Conservation (phyloP, 208 protist species). For the Crithidia brevicula region DNA sequence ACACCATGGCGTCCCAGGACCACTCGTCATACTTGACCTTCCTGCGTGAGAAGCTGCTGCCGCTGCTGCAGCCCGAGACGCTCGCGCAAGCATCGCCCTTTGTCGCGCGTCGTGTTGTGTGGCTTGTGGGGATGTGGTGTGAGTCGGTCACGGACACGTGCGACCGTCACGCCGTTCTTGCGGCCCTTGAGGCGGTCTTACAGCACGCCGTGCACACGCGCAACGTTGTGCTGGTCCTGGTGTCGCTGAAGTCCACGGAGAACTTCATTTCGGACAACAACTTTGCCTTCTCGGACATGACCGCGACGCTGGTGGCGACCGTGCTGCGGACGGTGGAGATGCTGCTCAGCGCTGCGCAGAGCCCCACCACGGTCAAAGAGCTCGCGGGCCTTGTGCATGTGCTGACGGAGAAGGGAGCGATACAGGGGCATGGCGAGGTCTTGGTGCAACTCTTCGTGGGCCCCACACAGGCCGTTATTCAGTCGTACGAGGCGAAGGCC, state of each 20-base stretch:
- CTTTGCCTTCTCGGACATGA: constrained; percentile 58
- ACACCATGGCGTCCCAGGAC: constrained; percentile 64
- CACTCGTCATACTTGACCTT: constrained; percentile 58
- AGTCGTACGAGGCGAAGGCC: constrained; percentile 7
- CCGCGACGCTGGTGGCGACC: constrained; percentile 43
- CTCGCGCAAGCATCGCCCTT: constrained; percentile 40
- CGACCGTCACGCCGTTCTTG: constrained; percentile 52
- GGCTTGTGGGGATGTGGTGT: constrained; percentile 90
- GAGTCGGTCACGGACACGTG: constrained; percentile 48
- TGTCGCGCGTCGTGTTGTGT: constrained; percentile 79
- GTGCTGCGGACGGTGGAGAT: constrained; percentile 54
- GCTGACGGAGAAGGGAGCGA: constrained; percentile 50
- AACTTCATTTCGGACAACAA: constrained; percentile 71
- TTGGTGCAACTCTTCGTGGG: constrained; percentile 64
- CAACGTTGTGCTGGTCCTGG: constrained; percentile 54
- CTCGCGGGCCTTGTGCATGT: constrained; percentile 63
- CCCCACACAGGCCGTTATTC: constrained; percentile 37
- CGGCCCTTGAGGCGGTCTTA: constrained; percentile 56
- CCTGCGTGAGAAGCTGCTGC: constrained; percentile 55
- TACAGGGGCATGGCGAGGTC: constrained; percentile 42
- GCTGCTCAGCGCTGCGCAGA: constrained; percentile 49
- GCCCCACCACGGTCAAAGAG: constrained; percentile 43
- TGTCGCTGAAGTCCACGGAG: constrained; percentile 54
- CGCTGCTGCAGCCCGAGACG: constrained; percentile 44
- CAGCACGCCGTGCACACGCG: constrained; percentile 22